phyloP scores from a whole-genome alignment of 257 asterid genomes.

The Rhazya stricta region DNA sequence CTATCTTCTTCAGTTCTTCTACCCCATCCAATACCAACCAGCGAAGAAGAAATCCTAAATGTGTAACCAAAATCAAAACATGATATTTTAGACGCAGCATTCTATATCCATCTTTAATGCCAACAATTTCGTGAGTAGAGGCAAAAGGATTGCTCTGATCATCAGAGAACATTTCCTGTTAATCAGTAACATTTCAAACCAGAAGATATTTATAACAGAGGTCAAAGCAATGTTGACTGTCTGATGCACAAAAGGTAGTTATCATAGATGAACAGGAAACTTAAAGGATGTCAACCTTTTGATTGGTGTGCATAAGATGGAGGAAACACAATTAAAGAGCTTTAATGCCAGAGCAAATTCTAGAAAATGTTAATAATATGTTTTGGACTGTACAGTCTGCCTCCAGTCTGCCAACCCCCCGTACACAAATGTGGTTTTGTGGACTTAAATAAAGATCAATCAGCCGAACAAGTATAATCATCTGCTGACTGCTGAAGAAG shows the following conservation, averaged over 20 bases:
- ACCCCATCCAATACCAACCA: neutral
- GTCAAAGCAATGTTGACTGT: neutral
- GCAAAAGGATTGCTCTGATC: neutral
- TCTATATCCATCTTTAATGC: neutral
- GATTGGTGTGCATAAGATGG: neutral
- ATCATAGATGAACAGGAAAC: neutral
- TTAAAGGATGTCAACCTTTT: neutral
- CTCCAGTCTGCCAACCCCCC: neutral
- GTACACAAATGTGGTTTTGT: neutral
- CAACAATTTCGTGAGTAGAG: neutral
- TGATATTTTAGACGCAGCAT: neutral
- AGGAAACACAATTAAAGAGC: conserved; percentile 1
- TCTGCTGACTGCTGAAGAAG: neutral
- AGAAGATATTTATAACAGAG: neutral
- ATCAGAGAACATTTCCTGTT: neutral
- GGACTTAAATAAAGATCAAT: neutral
- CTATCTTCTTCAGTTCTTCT: neutral
- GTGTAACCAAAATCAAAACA: neutral
- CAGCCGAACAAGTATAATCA: neutral
- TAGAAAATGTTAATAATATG: neutral
- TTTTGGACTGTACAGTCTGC: neutral
- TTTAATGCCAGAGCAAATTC: neutral
- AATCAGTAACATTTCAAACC: neutral
- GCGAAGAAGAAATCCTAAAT: neutral
- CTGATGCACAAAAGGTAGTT: neutral